Percentiles rank a stretch among this genome's conserved stretches.
phyloP scores from a whole-genome alignment of 306 rosid genomes.

The Amphicarpaea edgeworthii region DNA sequence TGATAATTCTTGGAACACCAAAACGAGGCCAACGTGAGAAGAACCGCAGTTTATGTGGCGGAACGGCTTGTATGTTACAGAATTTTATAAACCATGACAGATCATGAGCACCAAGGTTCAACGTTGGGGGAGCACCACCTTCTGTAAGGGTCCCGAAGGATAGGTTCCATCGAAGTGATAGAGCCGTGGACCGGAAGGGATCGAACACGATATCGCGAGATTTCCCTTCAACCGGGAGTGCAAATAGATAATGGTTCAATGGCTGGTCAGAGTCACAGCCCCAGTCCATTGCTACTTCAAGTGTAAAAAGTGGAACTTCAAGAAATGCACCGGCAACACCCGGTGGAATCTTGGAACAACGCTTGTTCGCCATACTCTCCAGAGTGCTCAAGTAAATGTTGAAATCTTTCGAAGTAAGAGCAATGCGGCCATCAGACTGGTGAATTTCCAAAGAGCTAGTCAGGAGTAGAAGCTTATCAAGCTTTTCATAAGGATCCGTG shows the following conservation, averaged over 20 bases:
- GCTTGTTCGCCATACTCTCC: constrained; percentile 78
- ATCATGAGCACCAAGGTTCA: constrained; percentile 91
- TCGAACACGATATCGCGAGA: constrained; percentile 77
- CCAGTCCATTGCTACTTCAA: constrained; percentile 92
- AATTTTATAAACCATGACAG: constrained; percentile 82
- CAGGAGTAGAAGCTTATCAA: constrained; percentile 75
- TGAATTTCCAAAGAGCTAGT: constrained; percentile 78
- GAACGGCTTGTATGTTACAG: constrained; percentile 63
- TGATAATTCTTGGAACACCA: constrained; percentile 74
- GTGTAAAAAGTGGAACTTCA: constrained; percentile 72
- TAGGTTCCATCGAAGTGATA: constrained; percentile 68
- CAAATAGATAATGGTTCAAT: constrained; percentile 78
- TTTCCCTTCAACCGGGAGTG: constrained; percentile 82
- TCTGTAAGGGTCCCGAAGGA: constrained; percentile 58
- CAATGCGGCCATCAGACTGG: constrained; percentile 86
- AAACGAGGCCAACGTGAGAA: constrained; percentile 96
- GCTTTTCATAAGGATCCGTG: constrained; percentile 94
- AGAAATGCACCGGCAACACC: constrained; percentile 67
- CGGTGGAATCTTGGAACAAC: constrained; percentile 70
- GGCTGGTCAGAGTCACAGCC: constrained; percentile 88
- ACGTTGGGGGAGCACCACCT: constrained; percentile 52
- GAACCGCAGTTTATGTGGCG: constrained; percentile 90
- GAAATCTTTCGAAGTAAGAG: constrained; percentile 69
- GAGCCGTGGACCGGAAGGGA: constrained; percentile 91
- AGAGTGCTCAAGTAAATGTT: constrained; percentile 74